phyloP scores from a whole-genome alignment of 2,329 filamentous ascomycete genomes.

The Boeremia exigua region DNA sequence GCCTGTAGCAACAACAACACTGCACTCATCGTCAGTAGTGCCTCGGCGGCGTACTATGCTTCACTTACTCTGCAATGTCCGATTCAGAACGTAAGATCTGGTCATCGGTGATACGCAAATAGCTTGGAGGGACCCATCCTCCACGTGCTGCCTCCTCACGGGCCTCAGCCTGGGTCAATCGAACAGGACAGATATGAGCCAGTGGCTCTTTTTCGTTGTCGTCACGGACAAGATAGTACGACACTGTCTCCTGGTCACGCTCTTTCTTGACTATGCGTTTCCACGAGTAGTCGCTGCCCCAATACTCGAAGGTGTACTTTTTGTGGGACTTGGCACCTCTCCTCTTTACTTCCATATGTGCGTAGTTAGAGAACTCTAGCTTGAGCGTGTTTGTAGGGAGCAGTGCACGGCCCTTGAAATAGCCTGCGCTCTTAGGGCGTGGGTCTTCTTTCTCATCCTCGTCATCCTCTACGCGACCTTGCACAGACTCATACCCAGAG shows the following conservation, averaged over 20 bases:
- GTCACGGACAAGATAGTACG: conserved; percentile 79
- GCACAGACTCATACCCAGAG: conserved; percentile 63
- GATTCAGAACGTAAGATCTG: conserved; percentile 71
- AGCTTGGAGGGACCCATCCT: conserved; percentile 88
- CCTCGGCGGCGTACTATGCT: background rate
- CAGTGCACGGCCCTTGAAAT: conserved; percentile 49
- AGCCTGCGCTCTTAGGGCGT: conserved; percentile 43
- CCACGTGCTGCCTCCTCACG: conserved; percentile 76
- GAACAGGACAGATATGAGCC: conserved; percentile 85
- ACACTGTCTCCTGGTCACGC: conserved; percentile 63
- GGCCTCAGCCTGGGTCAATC: conserved; percentile 72
- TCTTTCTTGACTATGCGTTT: conserved; percentile 74
- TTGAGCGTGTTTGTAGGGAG: conserved; percentile 78
- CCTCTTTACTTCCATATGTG: conserved; percentile 81
- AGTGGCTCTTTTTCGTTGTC: conserved; percentile 66
- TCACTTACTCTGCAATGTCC: conserved; percentile 85
- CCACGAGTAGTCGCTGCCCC: conserved; percentile 87
- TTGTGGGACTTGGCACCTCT: conserved; percentile 70
- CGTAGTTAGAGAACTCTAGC: conserved; percentile 97
- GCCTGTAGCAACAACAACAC: conserved; percentile 88
- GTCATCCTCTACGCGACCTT: conserved; percentile 24
- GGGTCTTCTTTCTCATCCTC: conserved; percentile 20
- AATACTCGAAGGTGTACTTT: conserved; percentile 91
- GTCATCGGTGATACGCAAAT: conserved; percentile 86
- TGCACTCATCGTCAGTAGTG: conserved; percentile 49